Evolutionary conservation across 192 early-diverging fungal species (phyloP), one percentile per base, ranked within the genome.

Genomic region (Globomyces pollinis-pini): DNA sequence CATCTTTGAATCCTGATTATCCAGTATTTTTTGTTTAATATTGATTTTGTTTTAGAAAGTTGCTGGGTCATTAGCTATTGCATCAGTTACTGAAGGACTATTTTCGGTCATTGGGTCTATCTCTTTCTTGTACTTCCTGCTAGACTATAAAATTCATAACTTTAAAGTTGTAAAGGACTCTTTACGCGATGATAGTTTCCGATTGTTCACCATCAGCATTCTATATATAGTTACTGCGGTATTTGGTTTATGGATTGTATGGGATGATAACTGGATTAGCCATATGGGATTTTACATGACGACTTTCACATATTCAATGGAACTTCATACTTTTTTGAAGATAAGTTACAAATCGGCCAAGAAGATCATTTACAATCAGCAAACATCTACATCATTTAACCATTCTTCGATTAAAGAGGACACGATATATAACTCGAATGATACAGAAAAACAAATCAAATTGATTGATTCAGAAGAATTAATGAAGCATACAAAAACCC

Each of bases 321-420:
- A 55, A 24, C 18, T 55, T 12, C 33, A 55, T 31, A 26, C 52
- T 12, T 55, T 55, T n/a, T 26, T 55, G 7, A 31, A 55, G 24
- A 24, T 55, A 5, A 55, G 52, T 31, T 55, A 55, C 52, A 55
- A 26, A 24, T 55, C 52, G 0, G 38, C 52, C 29, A 55, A 55
- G 38, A 47, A 47, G n/a, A 20, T 47, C 3, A 47, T 47, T 26
- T 47, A n/a, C n/a, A n/a, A n/a, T n/a, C n/a, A n/a, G n/a, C n/a
- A n/a, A n/a, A n/a, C n/a, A n/a, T n/a, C n/a, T n/a, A n/a, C n/a
- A n/a, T n/a, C n/a, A n/a, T n/a, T n/a, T n/a, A n/a, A n/a, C n/a
- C n/a, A n/a, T n/a, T n/a, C n/a, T n/a, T n/a, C n/a, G n/a, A n/a
- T n/a, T n/a, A n/a, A n/a, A n/a, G n/a, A n/a, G n/a, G n/a, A n/a